A percentile compares a stretch with the other conserved stretches of the same genome.
phyloP scores from a whole-genome alignment of 2,329 filamentous ascomycete genomes.

The Ophiostoma quercus region DNA sequence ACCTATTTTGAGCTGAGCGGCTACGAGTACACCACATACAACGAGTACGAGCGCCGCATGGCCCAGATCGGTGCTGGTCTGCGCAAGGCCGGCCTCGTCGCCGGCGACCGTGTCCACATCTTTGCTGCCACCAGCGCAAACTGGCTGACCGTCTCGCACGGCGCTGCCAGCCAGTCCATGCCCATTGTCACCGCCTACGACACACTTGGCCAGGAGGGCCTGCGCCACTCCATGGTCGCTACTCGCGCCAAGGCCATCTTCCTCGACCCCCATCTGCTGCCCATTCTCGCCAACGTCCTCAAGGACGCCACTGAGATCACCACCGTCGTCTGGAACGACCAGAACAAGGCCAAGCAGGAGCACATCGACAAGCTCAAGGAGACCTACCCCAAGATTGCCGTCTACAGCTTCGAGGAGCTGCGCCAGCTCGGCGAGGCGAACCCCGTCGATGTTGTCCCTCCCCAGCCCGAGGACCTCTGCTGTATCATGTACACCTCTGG shows the following conservation, averaged over 20 bases:
- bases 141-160: constrained; percentile 50
- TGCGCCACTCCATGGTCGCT: constrained; percentile 68
- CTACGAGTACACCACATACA: constrained; percentile 72
- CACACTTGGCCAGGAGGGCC: constrained; percentile 69
- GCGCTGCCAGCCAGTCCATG: constrained; percentile 66
- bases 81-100: constrained; percentile 64
- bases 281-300: constrained; percentile 51
- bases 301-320: constrained; percentile 47
- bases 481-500: constrained; percentile 72
- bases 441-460: constrained; percentile 62
- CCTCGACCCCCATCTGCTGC: constrained; percentile 66
- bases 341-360: constrained; percentile 47
- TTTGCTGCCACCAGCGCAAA: constrained; percentile 66
- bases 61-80: constrained; percentile 65
- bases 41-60: constrained; percentile 68
- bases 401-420: constrained; percentile 50
- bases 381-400: constrained; percentile 44
- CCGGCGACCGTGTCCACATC: constrained; percentile 68
- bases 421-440: constrained; percentile 55
- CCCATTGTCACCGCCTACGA: constrained; percentile 81
- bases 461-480: constrained; percentile 67
- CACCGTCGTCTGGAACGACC: constrained; percentile 52
- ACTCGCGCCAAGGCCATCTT: constrained; percentile 67
- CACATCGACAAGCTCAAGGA: constrained; percentile 47
- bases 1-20: constrained; percentile 77